Conservation (phyloP, 371 early-diverging fungal genomes). For the Rhizomucor miehei region DNA sequence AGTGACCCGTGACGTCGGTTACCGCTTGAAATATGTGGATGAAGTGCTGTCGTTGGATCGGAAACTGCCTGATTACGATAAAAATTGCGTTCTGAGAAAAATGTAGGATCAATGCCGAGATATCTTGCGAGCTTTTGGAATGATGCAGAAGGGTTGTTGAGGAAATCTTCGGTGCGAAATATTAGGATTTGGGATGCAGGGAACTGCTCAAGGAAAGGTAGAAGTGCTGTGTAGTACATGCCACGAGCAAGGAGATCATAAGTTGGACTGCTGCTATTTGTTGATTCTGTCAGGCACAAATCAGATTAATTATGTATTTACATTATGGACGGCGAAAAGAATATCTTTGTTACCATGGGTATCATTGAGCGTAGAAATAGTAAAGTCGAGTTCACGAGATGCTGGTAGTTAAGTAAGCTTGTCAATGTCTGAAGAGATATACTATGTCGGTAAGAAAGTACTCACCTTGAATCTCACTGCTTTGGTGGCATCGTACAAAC, state of each 20-base stretch:
- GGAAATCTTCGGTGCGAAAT: slow-evolving; percentile 34
- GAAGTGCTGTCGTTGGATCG: slow-evolving; percentile 6
- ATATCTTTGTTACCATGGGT: too few relatives aligned
- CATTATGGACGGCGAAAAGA: too few relatives aligned
- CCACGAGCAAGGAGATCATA: slow-evolving; percentile 37
- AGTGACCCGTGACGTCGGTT: neutral
- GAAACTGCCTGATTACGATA: slow-evolving; percentile 18
- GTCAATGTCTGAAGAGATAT: too few relatives aligned
- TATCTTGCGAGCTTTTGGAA: slow-evolving; percentile 31
- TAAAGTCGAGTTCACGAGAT: too few relatives aligned
- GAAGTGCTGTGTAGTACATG: slow-evolving; percentile 35
- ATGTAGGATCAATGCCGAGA: slow-evolving; percentile 29
- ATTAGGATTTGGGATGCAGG: slow-evolving; percentile 38
- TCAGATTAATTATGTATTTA: too few relatives aligned
- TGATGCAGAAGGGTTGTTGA: slow-evolving; percentile 20
- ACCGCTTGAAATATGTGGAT: neutral
- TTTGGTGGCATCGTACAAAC: slow-evolving; percentile 36
- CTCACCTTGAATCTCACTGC: slow-evolving; percentile 35
- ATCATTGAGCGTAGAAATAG: too few relatives aligned
- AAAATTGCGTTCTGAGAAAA: slow-evolving; percentile 26
- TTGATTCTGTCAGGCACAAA: too few relatives aligned
- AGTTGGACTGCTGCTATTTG: neutral
- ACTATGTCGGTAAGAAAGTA: neutral
- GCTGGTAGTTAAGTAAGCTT: too few relatives aligned
- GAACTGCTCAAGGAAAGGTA: slow-evolving; percentile 35